Evolutionary conservation across 768 basidiomycete genomes (phyloP).

Genomic region (Hygrophorus pudorinus): DNA sequence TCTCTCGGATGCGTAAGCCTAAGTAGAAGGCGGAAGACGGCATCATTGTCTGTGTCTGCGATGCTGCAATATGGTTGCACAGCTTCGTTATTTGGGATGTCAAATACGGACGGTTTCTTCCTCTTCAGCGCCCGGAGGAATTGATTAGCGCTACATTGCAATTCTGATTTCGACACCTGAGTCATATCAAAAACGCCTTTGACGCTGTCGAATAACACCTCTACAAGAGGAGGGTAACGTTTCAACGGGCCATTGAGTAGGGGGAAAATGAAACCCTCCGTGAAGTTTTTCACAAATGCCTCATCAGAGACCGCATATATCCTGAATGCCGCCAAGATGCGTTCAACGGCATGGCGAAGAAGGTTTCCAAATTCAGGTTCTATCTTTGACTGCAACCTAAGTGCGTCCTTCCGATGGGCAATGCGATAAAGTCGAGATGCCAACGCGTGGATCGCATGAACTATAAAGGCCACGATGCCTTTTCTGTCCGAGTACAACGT

Average conservation of each 20-base stretch:
- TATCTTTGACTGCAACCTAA: slow-evolving; percentile 6
- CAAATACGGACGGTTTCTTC: slow-evolving; percentile 7
- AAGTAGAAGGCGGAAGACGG: slow-evolving; percentile 10
- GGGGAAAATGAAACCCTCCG: slow-evolving; percentile 4
- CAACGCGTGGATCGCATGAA: slow-evolving; percentile 7
- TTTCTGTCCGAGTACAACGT: slow-evolving; percentile 1
- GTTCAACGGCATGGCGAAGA: slow-evolving; percentile 9
- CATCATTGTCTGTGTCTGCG: slow-evolving; percentile 10
- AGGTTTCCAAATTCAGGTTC: slow-evolving; percentile 7
- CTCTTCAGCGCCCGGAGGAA: slow-evolving; percentile 10
- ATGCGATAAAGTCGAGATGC: slow-evolving; percentile 7
- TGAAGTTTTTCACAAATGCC: slow-evolving; percentile 7
- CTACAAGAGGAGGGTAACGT: slow-evolving; percentile 10
- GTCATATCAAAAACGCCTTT: slow-evolving; percentile 11
- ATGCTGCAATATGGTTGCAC: slow-evolving; percentile 11
- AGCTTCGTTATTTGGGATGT: slow-evolving; percentile 9
- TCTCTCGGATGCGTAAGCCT: slow-evolving; percentile 9
- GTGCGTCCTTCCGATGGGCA: slow-evolving; percentile 6
- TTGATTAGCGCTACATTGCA: slow-evolving; percentile 4
- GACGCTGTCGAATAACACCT: slow-evolving; percentile 9
- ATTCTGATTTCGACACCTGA: slow-evolving; percentile 8
- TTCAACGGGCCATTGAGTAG: slow-evolving; percentile 1
- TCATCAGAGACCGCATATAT: slow-evolving; percentile 9
- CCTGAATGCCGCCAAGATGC: slow-evolving; percentile 7
- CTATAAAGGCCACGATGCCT: slow-evolving; percentile 10